Evolutionary conservation across 345 rosid genomes (phyloP), one percentile per base, ranked within the genome.

Genomic region (Populus simonii): DNA sequence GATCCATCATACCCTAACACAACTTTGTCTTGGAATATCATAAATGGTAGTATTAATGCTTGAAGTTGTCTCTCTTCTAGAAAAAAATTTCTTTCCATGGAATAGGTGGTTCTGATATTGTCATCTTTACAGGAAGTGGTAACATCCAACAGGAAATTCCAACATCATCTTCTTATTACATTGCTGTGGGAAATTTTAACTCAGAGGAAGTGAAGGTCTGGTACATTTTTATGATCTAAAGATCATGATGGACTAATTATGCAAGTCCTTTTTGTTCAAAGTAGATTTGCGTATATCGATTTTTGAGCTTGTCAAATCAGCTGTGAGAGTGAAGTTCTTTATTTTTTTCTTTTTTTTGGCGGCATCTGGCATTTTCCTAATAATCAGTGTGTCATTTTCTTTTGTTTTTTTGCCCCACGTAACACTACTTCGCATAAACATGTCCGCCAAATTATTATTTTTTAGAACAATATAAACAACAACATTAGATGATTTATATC

Each of bases 21-120:
- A 82, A 88, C 90, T 74, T 77, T 90, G 75, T 90, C 94, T 10
- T 88, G 92, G 91, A 87, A 86, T 73, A 86, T 89, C 20, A 84
- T 90, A 16, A 0, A 76, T 38, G 92, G 92, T 89, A 71, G 33
- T 33, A 33, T 18, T 70, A 23, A 45, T 18, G 57, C 22, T 10
- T 62, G 47, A 76, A 7, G 3, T n/a, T 61, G 66, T 61, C 15
- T 25, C 31, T 23, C 31, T n/a, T 61, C 13, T 22, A 10, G 15
- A 8, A n/a, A 23, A 25, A 8, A 5, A 18, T 36, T 67, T 63
- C 18, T 8, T 18, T 39, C 23, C 51, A 59, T 72, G 22, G 68
- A 41, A 27, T 72, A 36, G 59, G 31, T 9, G 16, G 49, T 35
- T 36, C 72, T 76, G 51, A 39, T 77, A 62, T 72, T 36, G 70